phyloP scores from a whole-genome alignment of 495 filamentous ascomycete genomes.

The Aspergillus bertholletiae region DNA sequence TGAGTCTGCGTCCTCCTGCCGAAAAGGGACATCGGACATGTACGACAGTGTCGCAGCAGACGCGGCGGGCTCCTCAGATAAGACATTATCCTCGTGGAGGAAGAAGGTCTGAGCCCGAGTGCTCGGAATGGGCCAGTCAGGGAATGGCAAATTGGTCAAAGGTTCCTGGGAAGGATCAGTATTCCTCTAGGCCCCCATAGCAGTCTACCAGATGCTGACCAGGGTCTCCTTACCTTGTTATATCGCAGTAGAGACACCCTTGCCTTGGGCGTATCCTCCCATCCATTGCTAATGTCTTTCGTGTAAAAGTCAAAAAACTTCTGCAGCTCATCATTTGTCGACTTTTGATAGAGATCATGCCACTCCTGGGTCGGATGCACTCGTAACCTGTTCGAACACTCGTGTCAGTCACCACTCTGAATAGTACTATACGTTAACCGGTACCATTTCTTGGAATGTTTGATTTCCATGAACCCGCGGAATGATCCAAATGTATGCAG shows the following conservation, averaged over 20 bases:
- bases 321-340: slow-evolving; percentile 22
- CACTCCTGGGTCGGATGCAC: slow-evolving; percentile 28
- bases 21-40: not conserved
- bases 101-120: not conserved
- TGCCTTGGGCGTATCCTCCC: slow-evolving; percentile 29
- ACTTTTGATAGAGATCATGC: slow-evolving; percentile 26
- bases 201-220: too few relatives aligned
- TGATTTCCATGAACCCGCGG: not conserved
- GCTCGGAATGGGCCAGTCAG: not conserved
- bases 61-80: not conserved
- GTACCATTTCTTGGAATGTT: not conserved
- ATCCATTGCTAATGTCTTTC: slow-evolving; percentile 31
- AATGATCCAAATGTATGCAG: not conserved
- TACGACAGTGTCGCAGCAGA: not conserved
- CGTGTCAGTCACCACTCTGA: too few relatives aligned
- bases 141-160: too few relatives aligned
- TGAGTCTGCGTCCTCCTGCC: not conserved
- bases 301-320: slow-evolving; percentile 29
- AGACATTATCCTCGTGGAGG: not conserved
- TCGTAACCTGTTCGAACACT: too few relatives aligned
- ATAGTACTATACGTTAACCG: too few relatives aligned
- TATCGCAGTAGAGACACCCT: slow-evolving; percentile 16
- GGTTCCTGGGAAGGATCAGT: too few relatives aligned
- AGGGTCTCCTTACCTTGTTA: too few relatives aligned
- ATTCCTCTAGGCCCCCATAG: too few relatives aligned